phyloP scores from a whole-genome alignment of 1,284 basidiomycete species.

The Moesziomyces sp. region DNA sequence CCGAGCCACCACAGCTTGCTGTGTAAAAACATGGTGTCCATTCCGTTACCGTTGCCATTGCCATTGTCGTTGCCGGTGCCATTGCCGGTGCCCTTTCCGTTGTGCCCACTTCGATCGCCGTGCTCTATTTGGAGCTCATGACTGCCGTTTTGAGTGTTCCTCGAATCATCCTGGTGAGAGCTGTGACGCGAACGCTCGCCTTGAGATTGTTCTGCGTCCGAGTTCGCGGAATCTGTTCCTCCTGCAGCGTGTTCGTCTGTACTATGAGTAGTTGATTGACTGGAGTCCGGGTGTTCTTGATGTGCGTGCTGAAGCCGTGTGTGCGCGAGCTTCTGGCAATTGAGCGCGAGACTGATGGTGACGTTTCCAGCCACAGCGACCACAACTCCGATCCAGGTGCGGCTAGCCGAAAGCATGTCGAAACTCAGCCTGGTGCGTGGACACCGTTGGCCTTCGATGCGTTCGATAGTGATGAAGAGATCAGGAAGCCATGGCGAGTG shows the following conservation, averaged over 20 bases:
- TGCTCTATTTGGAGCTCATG: not conserved
- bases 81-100: constrained; percentile 1
- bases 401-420: constrained; percentile 22
- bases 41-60: constrained; percentile 18
- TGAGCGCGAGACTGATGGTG: constrained; percentile 85
- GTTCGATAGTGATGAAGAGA: not conserved
- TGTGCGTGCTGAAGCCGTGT: constrained; percentile 72
- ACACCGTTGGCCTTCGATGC: not conserved
- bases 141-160: not conserved
- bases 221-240: not conserved
- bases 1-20: constrained; percentile 90
- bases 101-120: not conserved
- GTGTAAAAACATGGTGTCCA: constrained; percentile 55
- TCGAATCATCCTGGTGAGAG: constrained; percentile 4
- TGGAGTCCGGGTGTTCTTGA: constrained; percentile 33
- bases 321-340: constrained; percentile 86
- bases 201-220: not conserved
- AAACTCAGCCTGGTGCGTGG: not conserved
- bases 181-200: not conserved
- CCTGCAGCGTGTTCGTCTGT: not conserved
- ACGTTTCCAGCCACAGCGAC: constrained; percentile 87
- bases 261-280: constrained; percentile 15
- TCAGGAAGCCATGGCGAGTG: not conserved
- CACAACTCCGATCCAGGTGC: constrained; percentile 77
- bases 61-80: not conserved